Base-by-base conservation (phyloP, 768 basidiomycete genomes). In the Lactarius deliciosus region DNA sequence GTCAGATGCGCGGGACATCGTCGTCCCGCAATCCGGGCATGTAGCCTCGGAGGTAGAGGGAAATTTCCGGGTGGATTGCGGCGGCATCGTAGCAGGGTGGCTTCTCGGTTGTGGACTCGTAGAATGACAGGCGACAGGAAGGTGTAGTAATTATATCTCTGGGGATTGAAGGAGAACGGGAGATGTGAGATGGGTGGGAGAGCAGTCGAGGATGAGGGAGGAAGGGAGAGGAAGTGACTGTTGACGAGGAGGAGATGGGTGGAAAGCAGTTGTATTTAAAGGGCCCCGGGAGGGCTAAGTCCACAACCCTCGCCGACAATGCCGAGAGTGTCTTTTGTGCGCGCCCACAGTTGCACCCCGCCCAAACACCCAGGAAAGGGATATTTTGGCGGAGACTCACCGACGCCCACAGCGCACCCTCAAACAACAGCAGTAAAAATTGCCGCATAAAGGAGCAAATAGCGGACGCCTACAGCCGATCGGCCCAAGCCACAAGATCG, bases 351-450 rank as follows among this genome's bases (percentile, higher is more conserved):
- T 15, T 32, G 57, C 53, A 55, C 32, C 25, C 62, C 1, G 41
- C 30, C 47, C 61, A 63, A 67, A 67, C 56, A 58, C 1, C 34
- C 58, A 40, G 43, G 13, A 60, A 68, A 40, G 66, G 66, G 5
- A 68, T 20, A 53, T 64, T 5, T 64, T 20, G n/a, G 41, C 3
- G 18, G 53, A 15, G 50, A 30, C 62, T n/a, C 22, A 58, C 47
- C 40, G 15, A 67, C 61, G 50, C 57, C 57, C 34, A 64, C 62
- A 60, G 62, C 3, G 34, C 50, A 57, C 66, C 61, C 45, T 41
- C 65, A 58, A 32, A 8, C 0, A 28, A 47, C 36, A n/a, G 25
- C 45, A 38, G 28, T 11, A 22, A 53, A 18, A 38, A 7, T 40
- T 57, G n/a, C 65, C 3, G 32, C 18, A 34, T 60, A 38, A 2